phyloP scores from a whole-genome alignment of 441 rosid genomes.

The Mallotus repandus region DNA sequence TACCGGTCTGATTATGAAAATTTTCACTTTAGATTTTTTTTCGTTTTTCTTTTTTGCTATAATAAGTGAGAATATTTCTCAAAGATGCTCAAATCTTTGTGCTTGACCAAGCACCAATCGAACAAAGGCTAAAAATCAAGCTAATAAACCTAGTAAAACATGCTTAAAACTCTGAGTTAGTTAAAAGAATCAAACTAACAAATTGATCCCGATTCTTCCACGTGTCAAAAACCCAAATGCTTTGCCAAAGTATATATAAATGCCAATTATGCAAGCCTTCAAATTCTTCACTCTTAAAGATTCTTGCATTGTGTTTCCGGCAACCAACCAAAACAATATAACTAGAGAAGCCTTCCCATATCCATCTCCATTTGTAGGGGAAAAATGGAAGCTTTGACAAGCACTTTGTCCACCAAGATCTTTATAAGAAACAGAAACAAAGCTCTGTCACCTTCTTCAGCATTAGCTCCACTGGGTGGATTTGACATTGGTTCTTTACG shows the following conservation, averaged over 20 bases:
- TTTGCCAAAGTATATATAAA: background rate
- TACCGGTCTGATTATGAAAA: no score
- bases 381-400: slow-evolving; percentile 31
- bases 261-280: no score
- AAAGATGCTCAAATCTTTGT: background rate
- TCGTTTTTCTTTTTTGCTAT: background rate
- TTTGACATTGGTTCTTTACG: slow-evolving; percentile 22
- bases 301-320: background rate
- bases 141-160: slow-evolving; percentile 18
- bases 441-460: slow-evolving; percentile 4
- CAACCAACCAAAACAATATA: background rate
- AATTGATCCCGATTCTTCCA: slow-evolving; percentile 9
- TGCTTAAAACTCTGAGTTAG: slow-evolving; percentile 23
- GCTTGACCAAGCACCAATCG: background rate
- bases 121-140: slow-evolving; percentile 1
- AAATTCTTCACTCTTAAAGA: background rate
- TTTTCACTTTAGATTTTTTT: no score
- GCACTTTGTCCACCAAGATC: slow-evolving; percentile 19
- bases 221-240: slow-evolving; percentile 18
- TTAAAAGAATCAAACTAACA: slow-evolving; percentile 2
- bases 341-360: no score
- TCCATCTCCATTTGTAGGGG: background rate
- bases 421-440: slow-evolving; percentile 11
- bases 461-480: slow-evolving; percentile 14
- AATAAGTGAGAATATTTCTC: background rate